Base-by-base conservation (phyloP, 192 early-diverging fungal genomes). In the Radiomyces spectabilis region DNA sequence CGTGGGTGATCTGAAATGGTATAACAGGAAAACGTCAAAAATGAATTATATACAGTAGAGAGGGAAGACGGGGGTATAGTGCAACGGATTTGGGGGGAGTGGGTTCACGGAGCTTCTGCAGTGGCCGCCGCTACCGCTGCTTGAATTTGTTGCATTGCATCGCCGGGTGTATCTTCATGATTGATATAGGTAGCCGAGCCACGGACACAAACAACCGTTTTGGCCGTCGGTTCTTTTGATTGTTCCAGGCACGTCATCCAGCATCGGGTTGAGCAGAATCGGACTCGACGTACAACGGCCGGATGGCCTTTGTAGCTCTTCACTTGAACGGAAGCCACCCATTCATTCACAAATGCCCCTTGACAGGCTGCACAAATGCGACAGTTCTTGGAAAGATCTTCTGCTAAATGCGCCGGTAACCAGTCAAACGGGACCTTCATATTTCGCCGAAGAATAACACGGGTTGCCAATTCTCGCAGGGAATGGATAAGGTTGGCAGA, bases 291-390 rank as follows among this genome's bases (percentile, higher is more conserved):
- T 9, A 72, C 76, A 7, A 79, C 73, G 0, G 73, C 73, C 5
- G 76, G 76, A 59, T 79, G 73, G 0, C 76, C 76, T 3, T 57
- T 45, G 41, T 70, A 79, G 29, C 67, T 68, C 44, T 79, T 75
- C 25, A 79, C 73, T 12, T 74, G 63, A 2, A 79, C 69, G 39
- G 73, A 75, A 8, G 70, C 71, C 4, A 79, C 54, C 76, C 76
- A 79, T 53, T 79, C 76, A 13, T 79, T 75, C 21, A 75, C 68
- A 63, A 72, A 79, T 0, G 76, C 63, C 1, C 27, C 29, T 4
- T 47, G 51, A 26, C 70, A 55, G 55, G 51, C 21, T 48, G 57
- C 33, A 51, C 64, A 66, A 8, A 31, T 10, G 26, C 52, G 41
- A 40, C 24, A 34, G 6, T 53, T 30, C 7, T 35, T 25, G 18